phyloP scores from a whole-genome alignment of 371 early-diverging fungal genomes.

The Actinomortierella wolfii region DNA sequence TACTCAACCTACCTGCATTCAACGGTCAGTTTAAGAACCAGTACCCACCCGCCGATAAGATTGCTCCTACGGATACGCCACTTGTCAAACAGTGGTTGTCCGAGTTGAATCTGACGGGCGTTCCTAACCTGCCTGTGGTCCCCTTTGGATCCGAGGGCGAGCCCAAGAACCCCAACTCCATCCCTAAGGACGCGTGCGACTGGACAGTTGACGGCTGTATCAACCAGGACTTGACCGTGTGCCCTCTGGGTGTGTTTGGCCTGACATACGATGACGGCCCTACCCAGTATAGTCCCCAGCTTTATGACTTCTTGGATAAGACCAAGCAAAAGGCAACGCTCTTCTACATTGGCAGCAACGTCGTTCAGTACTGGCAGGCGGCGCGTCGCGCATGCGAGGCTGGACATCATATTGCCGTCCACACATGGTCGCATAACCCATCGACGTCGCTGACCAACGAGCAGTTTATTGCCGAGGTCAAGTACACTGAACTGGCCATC shows the following conservation, averaged over 20 bases:
- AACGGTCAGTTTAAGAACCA: slow-evolving; percentile 16
- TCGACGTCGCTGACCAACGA: slow-evolving; percentile 70
- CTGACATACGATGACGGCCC: slow-evolving; percentile 73
- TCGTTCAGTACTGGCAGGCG: slow-evolving; percentile 41
- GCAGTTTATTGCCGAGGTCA: slow-evolving; percentile 73
- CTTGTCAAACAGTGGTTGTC: slow-evolving; percentile 27
- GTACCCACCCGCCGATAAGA: slow-evolving; percentile 13
- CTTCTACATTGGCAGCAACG: slow-evolving; percentile 74
- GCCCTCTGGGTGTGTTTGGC: slow-evolving; percentile 42
- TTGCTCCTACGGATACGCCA: slow-evolving; percentile 39
- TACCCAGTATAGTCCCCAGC: slow-evolving; percentile 53
- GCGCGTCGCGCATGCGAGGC: slow-evolving; percentile 54
- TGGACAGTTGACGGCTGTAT: slow-evolving; percentile 46
- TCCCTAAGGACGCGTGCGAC: slow-evolving; percentile 32
- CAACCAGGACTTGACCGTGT: slow-evolving; percentile 40
- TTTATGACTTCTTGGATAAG: slow-evolving; percentile 52
- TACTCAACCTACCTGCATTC: slow-evolving; percentile 21
- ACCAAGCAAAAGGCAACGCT: slow-evolving; percentile 65
- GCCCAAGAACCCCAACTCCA: slow-evolving; percentile 47
- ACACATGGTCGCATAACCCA: slow-evolving; percentile 73
- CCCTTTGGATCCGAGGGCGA: slow-evolving; percentile 35
- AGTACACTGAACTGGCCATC: slow-evolving; percentile 71
- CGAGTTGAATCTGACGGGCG: slow-evolving; percentile 33
- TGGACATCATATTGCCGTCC: slow-evolving; percentile 75
- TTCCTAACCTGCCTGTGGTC: slow-evolving; percentile 53